Evolutionary conservation across 441 rosid genomes (phyloP).

Genomic region (Jatropha multifida): DNA sequence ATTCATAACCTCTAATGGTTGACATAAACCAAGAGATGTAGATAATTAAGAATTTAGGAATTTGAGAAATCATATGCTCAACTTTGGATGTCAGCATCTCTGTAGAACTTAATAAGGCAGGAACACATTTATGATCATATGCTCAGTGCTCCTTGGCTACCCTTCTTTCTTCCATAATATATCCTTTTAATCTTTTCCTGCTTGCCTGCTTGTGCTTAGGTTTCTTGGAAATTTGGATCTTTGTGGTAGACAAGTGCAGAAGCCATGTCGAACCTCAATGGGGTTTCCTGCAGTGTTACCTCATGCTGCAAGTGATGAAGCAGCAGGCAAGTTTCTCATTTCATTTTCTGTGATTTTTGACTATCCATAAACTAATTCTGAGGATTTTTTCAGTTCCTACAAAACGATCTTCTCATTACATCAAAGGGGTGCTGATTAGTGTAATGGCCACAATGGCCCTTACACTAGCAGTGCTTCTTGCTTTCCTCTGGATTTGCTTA

Average conservation of each 20-base stretch:
- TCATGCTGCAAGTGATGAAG: constrained; percentile 83
- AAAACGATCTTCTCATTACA: constrained; percentile 74
- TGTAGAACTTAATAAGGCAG: background rate
- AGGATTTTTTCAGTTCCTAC: constrained; percentile 45
- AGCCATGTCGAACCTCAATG: constrained; percentile 88
- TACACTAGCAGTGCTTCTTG: constrained; percentile 61
- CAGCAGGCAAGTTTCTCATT: constrained; percentile 54
- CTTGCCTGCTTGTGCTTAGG: constrained; percentile 35
- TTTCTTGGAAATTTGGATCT: constrained; percentile 85
- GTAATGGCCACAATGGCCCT: constrained; percentile 75
- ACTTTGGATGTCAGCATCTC: background rate
- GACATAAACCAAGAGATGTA: background rate
- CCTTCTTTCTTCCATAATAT: background rate
- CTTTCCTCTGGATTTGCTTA: constrained; percentile 73
- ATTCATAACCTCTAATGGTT: background rate
- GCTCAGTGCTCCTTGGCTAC: background rate
- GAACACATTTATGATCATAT: background rate
- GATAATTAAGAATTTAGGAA: background rate
- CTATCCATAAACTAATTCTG: constrained; percentile 10
- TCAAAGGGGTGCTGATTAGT: constrained; percentile 83
- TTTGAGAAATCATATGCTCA: background rate
- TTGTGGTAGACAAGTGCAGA: constrained; percentile 85
- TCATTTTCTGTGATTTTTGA: background rate
- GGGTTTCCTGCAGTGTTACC: constrained; percentile 96
- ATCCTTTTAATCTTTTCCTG: constrained; percentile 9